Evolutionary conservation across 1,139 yeast species (phyloP).

Genomic region (Kurtzmaniella quercitrusa): DNA sequence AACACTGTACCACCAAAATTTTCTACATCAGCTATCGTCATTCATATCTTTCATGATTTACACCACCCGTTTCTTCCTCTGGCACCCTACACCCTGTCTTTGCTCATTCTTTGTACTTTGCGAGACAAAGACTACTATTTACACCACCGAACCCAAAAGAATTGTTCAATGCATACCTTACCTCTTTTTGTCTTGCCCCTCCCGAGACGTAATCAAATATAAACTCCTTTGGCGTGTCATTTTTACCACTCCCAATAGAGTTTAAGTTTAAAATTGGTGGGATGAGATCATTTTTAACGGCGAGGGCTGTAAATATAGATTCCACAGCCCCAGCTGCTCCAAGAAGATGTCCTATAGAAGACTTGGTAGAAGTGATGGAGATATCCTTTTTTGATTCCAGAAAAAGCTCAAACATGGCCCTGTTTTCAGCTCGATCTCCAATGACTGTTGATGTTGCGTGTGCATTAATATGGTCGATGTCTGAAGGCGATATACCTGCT

Average conservation of each 20-base stretch:
- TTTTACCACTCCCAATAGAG: conserved; percentile 44
- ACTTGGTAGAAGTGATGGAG: conserved; percentile 78
- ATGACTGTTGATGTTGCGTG: conserved; percentile 92
- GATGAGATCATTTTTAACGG: conserved; percentile 50
- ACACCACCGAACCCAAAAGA: conserved; percentile 99
- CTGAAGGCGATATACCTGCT: conserved; percentile 37
- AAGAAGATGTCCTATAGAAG: conserved; percentile 87
- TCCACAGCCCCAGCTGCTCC: conserved; percentile 98
- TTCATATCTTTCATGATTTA: not conserved
- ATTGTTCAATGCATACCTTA: conserved; percentile 69
- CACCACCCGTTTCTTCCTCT: not conserved
- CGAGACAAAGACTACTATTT: conserved; percentile 65
- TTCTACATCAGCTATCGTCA: too few species aligned
- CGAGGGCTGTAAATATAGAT: conserved; percentile 70
- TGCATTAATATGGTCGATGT: conserved; percentile 81
- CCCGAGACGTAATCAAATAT: conserved; percentile 59
- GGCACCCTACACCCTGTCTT: not conserved
- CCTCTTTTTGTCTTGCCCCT: conserved; percentile 30
- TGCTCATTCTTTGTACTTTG: conserved; percentile 17
- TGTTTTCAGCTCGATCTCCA: conserved; percentile 87
- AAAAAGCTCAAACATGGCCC: conserved; percentile 61
- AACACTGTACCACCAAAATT: too few species aligned
- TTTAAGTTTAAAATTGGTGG: conserved; percentile 83
- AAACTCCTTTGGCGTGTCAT: conserved; percentile 28
- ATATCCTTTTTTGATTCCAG: conserved; percentile 21